These are phyloP conservation scores for Basidioascus undulatus DNA, from an alignment of 768 basidiomycete genomes.

Conservation along the genomic window DNA sequence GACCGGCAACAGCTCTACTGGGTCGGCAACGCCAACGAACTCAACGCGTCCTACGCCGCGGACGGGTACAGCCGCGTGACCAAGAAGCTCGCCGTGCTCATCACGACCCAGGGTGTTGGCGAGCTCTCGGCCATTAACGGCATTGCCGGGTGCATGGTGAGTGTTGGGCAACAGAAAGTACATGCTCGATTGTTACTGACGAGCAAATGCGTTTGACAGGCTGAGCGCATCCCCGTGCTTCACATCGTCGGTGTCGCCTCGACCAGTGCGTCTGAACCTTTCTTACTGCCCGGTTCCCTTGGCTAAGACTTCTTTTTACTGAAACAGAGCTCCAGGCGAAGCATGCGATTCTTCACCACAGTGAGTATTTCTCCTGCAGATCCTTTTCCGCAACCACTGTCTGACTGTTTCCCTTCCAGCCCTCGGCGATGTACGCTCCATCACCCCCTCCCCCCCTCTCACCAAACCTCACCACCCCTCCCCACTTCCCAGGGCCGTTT, in stretches of 20 bases:
- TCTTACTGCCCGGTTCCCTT: background rate
- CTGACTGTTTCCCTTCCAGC: too few relatives aligned
- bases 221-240: slow-evolving; percentile 72
- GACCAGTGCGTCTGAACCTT: background rate
- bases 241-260: slow-evolving; percentile 70
- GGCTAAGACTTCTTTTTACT: background rate
- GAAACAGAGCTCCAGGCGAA: slow-evolving; percentile 10
- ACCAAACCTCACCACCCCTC: too few relatives aligned
- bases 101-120: slow-evolving; percentile 81
- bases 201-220: too few relatives aligned
- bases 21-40: slow-evolving; percentile 51
- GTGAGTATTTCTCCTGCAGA: too few relatives aligned
- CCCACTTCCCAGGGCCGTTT: too few relatives aligned
- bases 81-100: slow-evolving; percentile 32
- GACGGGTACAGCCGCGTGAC: slow-evolving; percentile 20
- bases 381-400: too few relatives aligned
- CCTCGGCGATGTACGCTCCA: too few relatives aligned
- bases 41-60: slow-evolving; percentile 73
- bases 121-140: slow-evolving; percentile 72
- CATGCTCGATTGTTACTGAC: too few relatives aligned
- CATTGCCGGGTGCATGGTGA: slow-evolving; percentile 31
- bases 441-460: too few relatives aligned
- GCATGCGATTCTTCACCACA: slow-evolving; percentile 62
- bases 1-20: slow-evolving; percentile 52
- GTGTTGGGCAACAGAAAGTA: too few relatives aligned